Base-by-base conservation (phyloP, 805 yeast species). In the Candida boidinii region DNA sequence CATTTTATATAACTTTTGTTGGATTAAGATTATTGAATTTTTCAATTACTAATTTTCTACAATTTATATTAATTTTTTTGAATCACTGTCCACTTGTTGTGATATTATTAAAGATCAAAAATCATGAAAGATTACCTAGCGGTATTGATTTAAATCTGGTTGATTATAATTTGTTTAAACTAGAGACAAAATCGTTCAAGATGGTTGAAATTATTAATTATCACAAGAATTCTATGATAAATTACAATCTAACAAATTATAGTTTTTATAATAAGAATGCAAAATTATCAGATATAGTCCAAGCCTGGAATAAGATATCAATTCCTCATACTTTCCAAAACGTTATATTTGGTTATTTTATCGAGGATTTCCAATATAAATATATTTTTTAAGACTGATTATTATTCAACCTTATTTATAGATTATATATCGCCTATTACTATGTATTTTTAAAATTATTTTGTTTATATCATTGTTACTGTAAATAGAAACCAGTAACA, bases 31-130 rank as follows among this genome's bases (percentile, higher is more conserved):
- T 86, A 23, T 40, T 65, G 0, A 64, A 74, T 4, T 57, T 84
- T 26, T 35, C 62, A 3, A 32, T 66, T 2, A 59, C 71, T 23
- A 76, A 79, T 14, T 31, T 61, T 1, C 53, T 80, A 16, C 92
- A 85, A 42, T 61, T 78, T 26, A 30, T 64, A 0, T 64, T 85
- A 41, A 73, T 88, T 6, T 52, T 74, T 21, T 53, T 87, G 35
- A 90, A 88, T 49, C 88, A 88, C 50, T 73, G 81, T 49, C 99
- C 99, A 2, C 49, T 90, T 9, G 90, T 92, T 56, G 88, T 86
- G 1, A 49, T 90, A 3, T 60, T 94, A 32, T 60, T 92, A 29
- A 73, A 92, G 45, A 29, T 85, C 29, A 92, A 90, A 53, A 90
- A 88, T 50, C 76, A 86, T 7, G 75, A 71, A 33, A 63, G 79